Conservation (phyloP, 1,139 yeast genomes). For the Suhomyces panamericanus region DNA sequence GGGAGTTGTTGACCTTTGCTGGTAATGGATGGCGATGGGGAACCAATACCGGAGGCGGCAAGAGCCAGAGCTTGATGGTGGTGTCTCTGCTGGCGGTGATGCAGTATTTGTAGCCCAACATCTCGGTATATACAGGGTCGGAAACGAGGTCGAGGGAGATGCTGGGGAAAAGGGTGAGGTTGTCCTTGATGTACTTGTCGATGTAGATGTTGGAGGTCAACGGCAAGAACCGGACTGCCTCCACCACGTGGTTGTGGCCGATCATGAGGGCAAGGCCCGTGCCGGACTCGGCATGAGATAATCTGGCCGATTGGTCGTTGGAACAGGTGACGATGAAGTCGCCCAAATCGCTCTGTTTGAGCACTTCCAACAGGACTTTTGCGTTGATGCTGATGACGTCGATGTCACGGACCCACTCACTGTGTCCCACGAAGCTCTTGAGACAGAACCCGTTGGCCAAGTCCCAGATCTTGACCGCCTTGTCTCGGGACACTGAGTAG, state of each 20-base stretch:
- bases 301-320: constrained; percentile 73
- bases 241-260: constrained; percentile 86
- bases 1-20: constrained; percentile 49
- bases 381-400: constrained; percentile 37
- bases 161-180: constrained; percentile 32
- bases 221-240: constrained; percentile 71
- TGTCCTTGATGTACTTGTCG: constrained; percentile 47
- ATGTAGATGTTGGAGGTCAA: constrained; percentile 45
- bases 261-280: constrained; percentile 66
- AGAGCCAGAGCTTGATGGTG: constrained; percentile 70
- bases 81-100: constrained; percentile 85
- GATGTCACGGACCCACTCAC: constrained; percentile 84
- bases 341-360: constrained; percentile 30
- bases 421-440: constrained; percentile 70
- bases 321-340: constrained; percentile 75
- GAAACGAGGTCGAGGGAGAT: constrained; percentile 35
- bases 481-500: constrained; percentile 78
- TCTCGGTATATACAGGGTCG: constrained; percentile 30
- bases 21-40: constrained; percentile 62
- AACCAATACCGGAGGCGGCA: constrained; percentile 59
- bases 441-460: constrained; percentile 65
- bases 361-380: constrained; percentile 13
- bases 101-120: constrained; percentile 63
- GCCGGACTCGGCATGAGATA: constrained; percentile 63
- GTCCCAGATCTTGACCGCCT: constrained; percentile 77